Conservation (phyloP, 176 grass and related monocot genomes). For the Chrysopogon serrulatus region DNA sequence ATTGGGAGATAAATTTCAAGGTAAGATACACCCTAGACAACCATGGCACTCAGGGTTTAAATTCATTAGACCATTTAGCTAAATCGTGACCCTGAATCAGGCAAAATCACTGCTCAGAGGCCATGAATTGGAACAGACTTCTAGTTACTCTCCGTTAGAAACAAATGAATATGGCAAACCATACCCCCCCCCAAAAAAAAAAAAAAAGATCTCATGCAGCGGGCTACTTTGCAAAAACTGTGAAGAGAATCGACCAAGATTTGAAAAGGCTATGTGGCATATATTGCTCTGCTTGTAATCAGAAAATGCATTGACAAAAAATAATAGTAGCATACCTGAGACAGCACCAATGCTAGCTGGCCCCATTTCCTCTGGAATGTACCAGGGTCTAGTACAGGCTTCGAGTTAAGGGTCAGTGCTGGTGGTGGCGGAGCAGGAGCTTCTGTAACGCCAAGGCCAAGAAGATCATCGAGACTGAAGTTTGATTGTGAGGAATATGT, state of each 20-base stretch:
- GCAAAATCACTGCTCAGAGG: not conserved
- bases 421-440: conserved; percentile 37
- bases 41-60: not conserved
- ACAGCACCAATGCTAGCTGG: conserved; percentile 65
- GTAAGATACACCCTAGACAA: conserved; percentile 4
- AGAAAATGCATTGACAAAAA: conserved; percentile 10
- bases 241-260: not conserved
- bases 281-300: conserved; percentile 7
- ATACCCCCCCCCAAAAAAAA: not conserved
- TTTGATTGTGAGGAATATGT: conserved; percentile 39
- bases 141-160: not conserved
- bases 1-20: not conserved
- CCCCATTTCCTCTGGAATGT: conserved; percentile 97
- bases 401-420: conserved; percentile 67
- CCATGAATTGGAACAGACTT: not conserved
- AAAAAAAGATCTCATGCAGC: not conserved
- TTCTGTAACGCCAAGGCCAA: conserved; percentile 64
- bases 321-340: conserved; percentile 61
- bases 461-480: conserved; percentile 89
- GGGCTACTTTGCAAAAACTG: not conserved
- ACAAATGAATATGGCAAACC: not conserved
- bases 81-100: not conserved
- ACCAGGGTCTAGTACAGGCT: conserved; percentile 81
- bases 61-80: not conserved
- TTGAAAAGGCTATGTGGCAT: not conserved